Percentiles rank a stretch among this genome's conserved stretches.
Conservation (phyloP, 352 stramenopile species). For the Globisporangium sylvaticum region DNA sequence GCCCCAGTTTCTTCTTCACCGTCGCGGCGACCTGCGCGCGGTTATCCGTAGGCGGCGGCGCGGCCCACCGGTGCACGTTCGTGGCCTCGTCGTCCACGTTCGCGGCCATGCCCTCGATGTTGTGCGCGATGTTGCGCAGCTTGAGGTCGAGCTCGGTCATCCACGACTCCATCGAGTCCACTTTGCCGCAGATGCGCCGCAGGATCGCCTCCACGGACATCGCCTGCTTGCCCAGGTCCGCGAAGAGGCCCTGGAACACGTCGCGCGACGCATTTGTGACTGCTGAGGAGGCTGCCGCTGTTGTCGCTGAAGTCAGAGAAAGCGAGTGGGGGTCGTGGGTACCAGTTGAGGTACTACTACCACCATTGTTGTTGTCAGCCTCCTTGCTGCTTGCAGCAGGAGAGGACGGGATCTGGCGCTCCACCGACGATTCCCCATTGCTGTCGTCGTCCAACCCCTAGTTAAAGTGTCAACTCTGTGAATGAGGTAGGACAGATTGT, state of each 20-base stretch:
- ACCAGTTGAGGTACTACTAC: not conserved
- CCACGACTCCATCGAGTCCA: slow-evolving; percentile 74
- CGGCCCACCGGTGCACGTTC: slow-evolving; percentile 40
- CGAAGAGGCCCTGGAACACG: slow-evolving; percentile 70
- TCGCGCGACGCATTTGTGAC: slow-evolving; percentile 31
- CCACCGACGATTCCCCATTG: slow-evolving; percentile 29
- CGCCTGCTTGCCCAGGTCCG: slow-evolving; percentile 65
- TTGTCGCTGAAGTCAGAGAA: not conserved
- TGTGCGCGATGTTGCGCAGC: slow-evolving; percentile 75
- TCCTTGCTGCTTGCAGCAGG: slow-evolving; percentile 7
- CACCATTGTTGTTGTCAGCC: not conserved
- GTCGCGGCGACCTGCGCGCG: slow-evolving; percentile 12
- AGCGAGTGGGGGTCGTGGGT: not conserved
- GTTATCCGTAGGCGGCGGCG: slow-evolving; percentile 26
- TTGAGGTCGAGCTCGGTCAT: slow-evolving; percentile 69
- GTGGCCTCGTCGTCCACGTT: slow-evolving; percentile 49
- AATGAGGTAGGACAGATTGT: no score
- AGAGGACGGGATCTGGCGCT: slow-evolving; percentile 15
- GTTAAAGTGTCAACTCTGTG: not conserved
- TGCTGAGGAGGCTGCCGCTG: not conserved
- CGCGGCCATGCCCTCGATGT: slow-evolving; percentile 69
- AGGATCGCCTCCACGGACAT: slow-evolving; percentile 75
- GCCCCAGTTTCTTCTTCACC: slow-evolving; percentile 50
- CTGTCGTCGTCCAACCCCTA: not conserved
- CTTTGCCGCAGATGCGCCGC: slow-evolving; percentile 60